Conservation (phyloP, 345 rosid species). For the Geranium rotundifolium region DNA sequence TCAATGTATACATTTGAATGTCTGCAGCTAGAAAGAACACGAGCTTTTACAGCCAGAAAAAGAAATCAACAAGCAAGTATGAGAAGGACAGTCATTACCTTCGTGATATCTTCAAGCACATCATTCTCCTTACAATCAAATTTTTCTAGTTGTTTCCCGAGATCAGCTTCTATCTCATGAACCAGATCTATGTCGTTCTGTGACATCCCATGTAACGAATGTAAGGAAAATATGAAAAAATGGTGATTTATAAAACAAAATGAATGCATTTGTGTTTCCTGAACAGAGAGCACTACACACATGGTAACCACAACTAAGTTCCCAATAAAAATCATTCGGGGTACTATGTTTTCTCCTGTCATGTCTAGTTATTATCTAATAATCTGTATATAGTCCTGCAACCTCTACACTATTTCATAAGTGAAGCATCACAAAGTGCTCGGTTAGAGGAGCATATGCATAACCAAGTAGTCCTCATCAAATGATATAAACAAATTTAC, state of each 20-base stretch:
- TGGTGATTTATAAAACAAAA: no score
- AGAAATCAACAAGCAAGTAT: no score
- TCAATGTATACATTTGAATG: not conserved
- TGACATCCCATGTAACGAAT: constrained; percentile 8
- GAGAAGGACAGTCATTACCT: constrained; percentile 26
- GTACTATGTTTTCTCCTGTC: no score
- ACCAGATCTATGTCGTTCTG: constrained; percentile 73
- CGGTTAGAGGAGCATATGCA: not conserved
- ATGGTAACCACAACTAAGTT: no score
- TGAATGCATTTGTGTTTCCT: no score
- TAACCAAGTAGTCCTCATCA: not conserved
- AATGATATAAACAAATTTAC: not conserved
- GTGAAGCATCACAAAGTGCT: not conserved
- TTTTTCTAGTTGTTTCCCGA: constrained; percentile 54
- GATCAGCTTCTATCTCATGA: constrained; percentile 62
- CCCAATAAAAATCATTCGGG: no score
- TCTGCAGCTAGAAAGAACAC: not conserved
- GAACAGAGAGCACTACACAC: no score
- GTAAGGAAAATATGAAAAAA: not conserved
- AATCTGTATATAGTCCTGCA: no score
- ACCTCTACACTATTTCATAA: no score
- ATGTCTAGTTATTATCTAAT: no score
- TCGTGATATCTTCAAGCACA: constrained; percentile 58
- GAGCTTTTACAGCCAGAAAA: no score
- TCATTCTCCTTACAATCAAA: constrained; percentile 66